These are phyloP conservation scores for Yarrowia keelungensis DNA, from an alignment of 805 yeast genomes.

Conservation along the genomic window DNA sequence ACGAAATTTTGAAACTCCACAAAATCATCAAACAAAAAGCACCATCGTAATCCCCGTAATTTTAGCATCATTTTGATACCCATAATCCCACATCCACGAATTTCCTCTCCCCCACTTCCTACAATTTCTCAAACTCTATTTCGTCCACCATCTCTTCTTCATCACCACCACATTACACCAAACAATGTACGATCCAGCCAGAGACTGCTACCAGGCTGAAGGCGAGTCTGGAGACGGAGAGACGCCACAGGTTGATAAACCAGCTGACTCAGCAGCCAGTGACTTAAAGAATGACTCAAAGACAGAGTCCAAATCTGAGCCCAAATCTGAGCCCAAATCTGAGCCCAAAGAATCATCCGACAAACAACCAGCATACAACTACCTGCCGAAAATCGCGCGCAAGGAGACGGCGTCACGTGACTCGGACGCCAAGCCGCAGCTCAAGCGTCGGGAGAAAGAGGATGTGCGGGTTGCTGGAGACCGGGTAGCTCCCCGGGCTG, in stretches of 20 bases:
- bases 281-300: neutral
- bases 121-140: too few relatives aligned
- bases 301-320: neutral
- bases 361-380: conserved; percentile 31
- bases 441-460: conserved; percentile 31
- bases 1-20: too few relatives aligned
- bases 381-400: conserved; percentile 21
- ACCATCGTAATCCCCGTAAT: too few relatives aligned
- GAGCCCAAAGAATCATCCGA: neutral
- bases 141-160: neutral
- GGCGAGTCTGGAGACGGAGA: conserved; percentile 7
- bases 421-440: conserved; percentile 5
- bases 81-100: too few relatives aligned
- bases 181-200: conserved; percentile 34
- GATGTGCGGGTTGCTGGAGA: conserved; percentile 21
- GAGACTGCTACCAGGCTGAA: conserved; percentile 27
- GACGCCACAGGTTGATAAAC: neutral
- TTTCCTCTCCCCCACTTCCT: too few relatives aligned
- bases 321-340: neutral
- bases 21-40: too few relatives aligned
- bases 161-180: neutral
- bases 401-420: conserved; percentile 16
- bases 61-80: too few relatives aligned
- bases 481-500: conserved; percentile 11
- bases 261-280: neutral